phyloP scores from a whole-genome alignment of 441 rosid genomes.

The Omphalea diandra region DNA sequence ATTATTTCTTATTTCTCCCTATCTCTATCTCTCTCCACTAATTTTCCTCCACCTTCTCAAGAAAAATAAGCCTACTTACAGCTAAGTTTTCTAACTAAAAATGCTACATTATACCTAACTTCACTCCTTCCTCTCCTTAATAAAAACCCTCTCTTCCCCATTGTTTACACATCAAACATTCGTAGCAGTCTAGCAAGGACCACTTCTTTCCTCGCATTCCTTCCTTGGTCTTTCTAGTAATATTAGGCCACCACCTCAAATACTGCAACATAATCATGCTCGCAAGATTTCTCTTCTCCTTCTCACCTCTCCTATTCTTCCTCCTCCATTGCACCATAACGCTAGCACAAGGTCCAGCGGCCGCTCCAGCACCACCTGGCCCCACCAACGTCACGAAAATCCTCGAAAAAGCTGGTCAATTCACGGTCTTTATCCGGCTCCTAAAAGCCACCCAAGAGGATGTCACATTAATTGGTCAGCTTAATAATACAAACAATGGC shows the following conservation, averaged over 20 bases:
- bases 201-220: slow-evolving; percentile 7
- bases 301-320: slow-evolving; percentile 37
- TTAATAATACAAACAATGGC: slow-evolving; percentile 75
- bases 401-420: slow-evolving; percentile 79
- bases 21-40: slow-evolving; percentile 31
- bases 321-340: slow-evolving; percentile 29
- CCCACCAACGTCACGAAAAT: slow-evolving; percentile 65
- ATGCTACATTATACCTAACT: slow-evolving; percentile 37
- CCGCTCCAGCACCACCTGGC: slow-evolving; percentile 44
- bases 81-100: slow-evolving; percentile 25
- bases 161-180: slow-evolving; percentile 18
- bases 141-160: slow-evolving; percentile 28
- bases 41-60: slow-evolving; percentile 35
- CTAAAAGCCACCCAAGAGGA: slow-evolving; percentile 64
- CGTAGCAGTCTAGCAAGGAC: slow-evolving; percentile 3
- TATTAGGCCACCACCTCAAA: not conserved
- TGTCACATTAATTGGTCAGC: slow-evolving; percentile 57
- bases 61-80: slow-evolving; percentile 13
- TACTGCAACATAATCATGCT: slow-evolving; percentile 22
- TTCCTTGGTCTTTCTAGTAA: not conserved
- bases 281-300: slow-evolving; percentile 25
- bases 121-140: slow-evolving; percentile 18
- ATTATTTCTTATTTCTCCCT: too few species aligned
- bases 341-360: slow-evolving; percentile 37
- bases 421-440: slow-evolving; percentile 60